Base-by-base conservation (phyloP, 2,329 filamentous ascomycete species). In the Orbilia ellipsospora region DNA sequence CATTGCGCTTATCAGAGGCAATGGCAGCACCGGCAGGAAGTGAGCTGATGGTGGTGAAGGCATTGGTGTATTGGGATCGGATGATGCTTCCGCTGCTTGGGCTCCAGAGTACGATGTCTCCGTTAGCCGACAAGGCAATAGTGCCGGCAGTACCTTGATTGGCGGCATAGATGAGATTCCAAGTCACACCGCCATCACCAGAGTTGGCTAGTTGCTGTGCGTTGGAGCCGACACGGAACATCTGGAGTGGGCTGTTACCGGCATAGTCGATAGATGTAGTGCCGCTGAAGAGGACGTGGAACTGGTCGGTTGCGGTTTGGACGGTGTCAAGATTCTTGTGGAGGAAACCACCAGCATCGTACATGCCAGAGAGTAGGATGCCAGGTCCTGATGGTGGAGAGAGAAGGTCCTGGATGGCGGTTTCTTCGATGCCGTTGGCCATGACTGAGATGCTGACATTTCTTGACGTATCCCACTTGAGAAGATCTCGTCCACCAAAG, bases 391-490 rank as follows among this genome's bases (percentile, higher is more conserved):
- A 84, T 0, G 85, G 85, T 0, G 83, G 84, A 0, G 85, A 86
- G 15, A 84, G 83, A 12, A 88, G 80, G 2, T 83, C 85, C 6
- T 84, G 83, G 0, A 87, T 82, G 1, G 86, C 83, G 54, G 85
- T 85, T 77, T 88, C 86, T 67, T 88, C 86, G 28, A 88, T 87
- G 0, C 87, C 86, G 28, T 85, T 83, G 0, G 87, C 86, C 4
- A 88, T 81, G 0, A 85, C 85, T 56, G 85, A 78, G 55, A 88
- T 84, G 1, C 83, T 84, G 67, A 88, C 68, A 18, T 63, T 73
- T 81, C 62, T 86, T 1, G 78, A 80, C 0, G 83, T 83, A 66
- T 87, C 86, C 87, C 87, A 88, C 13, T 85, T 85, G 0, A 84
- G 85, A n/a, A 88, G 80, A 70, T 88, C 86, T 61, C 85, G 84